phyloP scores from a whole-genome alignment of 805 yeast genomes.

The Lipomyces japonicus region DNA sequence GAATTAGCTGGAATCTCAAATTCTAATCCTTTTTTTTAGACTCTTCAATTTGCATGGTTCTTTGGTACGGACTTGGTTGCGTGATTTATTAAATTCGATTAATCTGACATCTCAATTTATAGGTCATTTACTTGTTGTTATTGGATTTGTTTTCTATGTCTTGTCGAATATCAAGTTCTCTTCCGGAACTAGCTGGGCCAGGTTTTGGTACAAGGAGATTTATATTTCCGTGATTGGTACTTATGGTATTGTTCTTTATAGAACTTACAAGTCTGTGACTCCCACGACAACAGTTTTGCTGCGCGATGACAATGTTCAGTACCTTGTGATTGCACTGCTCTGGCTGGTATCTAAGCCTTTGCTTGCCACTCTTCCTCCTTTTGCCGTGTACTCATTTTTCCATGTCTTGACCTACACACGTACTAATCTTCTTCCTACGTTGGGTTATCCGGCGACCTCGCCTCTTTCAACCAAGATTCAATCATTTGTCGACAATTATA shows the following conservation, averaged over 20 bases:
- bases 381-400: slow-evolving; percentile 71
- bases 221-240: slow-evolving; percentile 65
- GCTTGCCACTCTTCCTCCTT: slow-evolving; percentile 65
- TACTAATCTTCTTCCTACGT: slow-evolving; percentile 61
- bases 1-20: background rate
- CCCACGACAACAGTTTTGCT: slow-evolving; percentile 37
- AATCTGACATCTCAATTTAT: slow-evolving; percentile 11
- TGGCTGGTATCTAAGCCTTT: slow-evolving; percentile 60
- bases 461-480: slow-evolving; percentile 38
- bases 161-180: slow-evolving; percentile 37
- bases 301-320: slow-evolving; percentile 69
- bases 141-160: slow-evolving; percentile 42
- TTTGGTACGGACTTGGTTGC: slow-evolving; percentile 32
- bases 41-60: slow-evolving; percentile 76
- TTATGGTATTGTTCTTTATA: slow-evolving; percentile 71
- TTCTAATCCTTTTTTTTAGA: slow-evolving; percentile 4
- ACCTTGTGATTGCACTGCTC: slow-evolving; percentile 52
- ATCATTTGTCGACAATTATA: slow-evolving; percentile 49
- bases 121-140: slow-evolving; percentile 52
- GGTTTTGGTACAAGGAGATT: slow-evolving; percentile 54
- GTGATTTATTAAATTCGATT: background rate
- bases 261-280: slow-evolving; percentile 42
- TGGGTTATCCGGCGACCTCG: slow-evolving; percentile 40
- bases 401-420: slow-evolving; percentile 72
- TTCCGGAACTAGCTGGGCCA: slow-evolving; percentile 37